These are phyloP conservation scores for Dioscorea zingiberensis DNA, from an alignment of 106 monocot genomes.

Conservation along the genomic window DNA sequence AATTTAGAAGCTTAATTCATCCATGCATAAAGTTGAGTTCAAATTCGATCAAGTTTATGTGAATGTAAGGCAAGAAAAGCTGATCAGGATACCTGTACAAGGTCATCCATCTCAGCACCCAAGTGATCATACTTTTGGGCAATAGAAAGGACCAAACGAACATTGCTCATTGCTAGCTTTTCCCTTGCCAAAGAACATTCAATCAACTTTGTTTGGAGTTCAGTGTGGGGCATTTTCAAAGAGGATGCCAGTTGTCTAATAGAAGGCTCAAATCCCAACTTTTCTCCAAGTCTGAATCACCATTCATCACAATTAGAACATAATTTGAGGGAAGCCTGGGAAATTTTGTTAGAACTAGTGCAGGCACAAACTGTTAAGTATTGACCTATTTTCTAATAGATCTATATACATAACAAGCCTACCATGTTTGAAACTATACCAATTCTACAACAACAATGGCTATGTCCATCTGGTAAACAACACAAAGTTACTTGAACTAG, in stretches of 20 bases:
- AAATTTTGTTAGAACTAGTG: too few relatives aligned
- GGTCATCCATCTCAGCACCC: conserved; percentile 88
- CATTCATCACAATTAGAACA: background rate
- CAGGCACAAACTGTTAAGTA: too few relatives aligned
- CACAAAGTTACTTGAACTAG: too few relatives aligned
- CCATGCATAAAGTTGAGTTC: too few relatives aligned
- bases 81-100: conserved; percentile 59
- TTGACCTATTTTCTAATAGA: too few relatives aligned
- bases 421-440: too few relatives aligned
- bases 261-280: conserved; percentile 73
- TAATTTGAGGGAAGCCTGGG: too few relatives aligned
- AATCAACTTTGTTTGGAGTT: conserved; percentile 49
- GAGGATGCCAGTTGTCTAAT: conserved; percentile 71
- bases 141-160: conserved; percentile 92
- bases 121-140: conserved; percentile 93
- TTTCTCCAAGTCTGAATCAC: conserved; percentile 63
- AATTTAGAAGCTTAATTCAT: background rate
- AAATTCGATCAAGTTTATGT: too few relatives aligned
- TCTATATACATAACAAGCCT: too few relatives aligned
- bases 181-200: conserved; percentile 91
- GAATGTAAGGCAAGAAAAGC: background rate
- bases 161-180: conserved; percentile 81
- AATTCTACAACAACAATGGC: too few relatives aligned
- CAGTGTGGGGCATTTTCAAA: conserved; percentile 48
- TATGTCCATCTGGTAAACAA: too few relatives aligned